Percentiles rank a stretch among this genome's conserved stretches.
Conservation (phyloP, 163 green algal genomes). For the Dunaliella salina region DNA sequence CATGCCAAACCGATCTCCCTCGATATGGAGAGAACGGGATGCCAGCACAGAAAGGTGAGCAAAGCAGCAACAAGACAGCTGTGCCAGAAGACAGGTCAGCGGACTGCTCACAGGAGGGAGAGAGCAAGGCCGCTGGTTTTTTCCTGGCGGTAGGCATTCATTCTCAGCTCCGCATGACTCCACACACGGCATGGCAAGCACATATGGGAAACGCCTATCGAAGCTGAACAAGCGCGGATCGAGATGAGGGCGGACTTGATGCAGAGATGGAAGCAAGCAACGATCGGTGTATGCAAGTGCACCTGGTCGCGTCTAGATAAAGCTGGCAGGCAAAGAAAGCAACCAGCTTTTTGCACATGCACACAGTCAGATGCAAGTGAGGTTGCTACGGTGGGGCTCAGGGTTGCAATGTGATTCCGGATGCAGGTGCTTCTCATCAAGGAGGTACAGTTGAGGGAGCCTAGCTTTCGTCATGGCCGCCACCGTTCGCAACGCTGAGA, state of each 20-base stretch:
- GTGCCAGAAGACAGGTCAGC: background rate
- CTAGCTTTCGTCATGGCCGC: background rate
- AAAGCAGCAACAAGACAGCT: background rate
- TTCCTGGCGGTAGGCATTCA: constrained; percentile 1
- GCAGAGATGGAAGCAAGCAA: too few species aligned
- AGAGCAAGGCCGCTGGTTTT: background rate
- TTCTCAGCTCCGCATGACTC: constrained; percentile 2
- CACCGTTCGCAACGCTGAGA: background rate
- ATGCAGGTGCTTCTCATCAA: constrained; percentile 5
- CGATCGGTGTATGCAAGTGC: background rate
- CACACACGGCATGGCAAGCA: background rate
- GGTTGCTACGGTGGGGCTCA: background rate
- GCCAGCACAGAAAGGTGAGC: too few species aligned
- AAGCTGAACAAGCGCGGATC: background rate
- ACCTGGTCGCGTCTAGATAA: background rate
- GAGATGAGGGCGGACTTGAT: background rate
- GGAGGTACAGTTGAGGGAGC: background rate
- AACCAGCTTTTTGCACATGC: background rate
- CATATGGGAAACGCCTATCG: constrained; percentile 10
- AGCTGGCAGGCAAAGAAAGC: background rate
- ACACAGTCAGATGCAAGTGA: background rate
- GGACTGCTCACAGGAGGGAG: background rate
- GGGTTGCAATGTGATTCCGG: background rate
- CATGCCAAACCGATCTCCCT: background rate
- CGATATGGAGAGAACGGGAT: background rate